Evolutionary conservation across 352 stramenopile species (phyloP).

Genomic region (Phytopythium boreale): DNA sequence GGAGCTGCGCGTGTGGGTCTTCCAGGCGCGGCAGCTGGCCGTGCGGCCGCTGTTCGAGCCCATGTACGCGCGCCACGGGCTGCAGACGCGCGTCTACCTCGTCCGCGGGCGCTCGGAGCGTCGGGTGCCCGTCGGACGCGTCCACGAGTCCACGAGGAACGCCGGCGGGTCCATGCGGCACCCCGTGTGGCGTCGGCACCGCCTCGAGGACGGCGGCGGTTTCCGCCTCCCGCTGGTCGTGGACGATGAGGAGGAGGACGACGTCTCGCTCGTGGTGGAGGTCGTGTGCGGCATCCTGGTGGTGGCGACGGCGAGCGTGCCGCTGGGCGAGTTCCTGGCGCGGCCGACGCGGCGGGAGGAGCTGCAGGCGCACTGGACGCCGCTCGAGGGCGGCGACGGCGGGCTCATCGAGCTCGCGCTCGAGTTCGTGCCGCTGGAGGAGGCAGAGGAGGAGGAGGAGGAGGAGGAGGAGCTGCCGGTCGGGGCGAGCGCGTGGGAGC

Average conservation of each 20-base stretch:
- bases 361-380: slow-evolving; percentile 36
- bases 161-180: slow-evolving; percentile 32
- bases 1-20: slow-evolving; percentile 51
- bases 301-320: slow-evolving; percentile 34
- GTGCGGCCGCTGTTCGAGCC: slow-evolving; percentile 36
- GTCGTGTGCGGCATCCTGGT: slow-evolving; percentile 50
- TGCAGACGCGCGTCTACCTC: slow-evolving; percentile 42
- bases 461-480: slow-evolving; percentile 7
- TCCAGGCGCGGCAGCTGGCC: slow-evolving; percentile 40
- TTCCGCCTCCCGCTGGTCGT: slow-evolving; percentile 26
- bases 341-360: slow-evolving; percentile 15
- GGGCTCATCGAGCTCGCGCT: slow-evolving; percentile 51
- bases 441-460: slow-evolving; percentile 10
- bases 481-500: neutral
- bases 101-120: neutral
- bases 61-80: slow-evolving; percentile 44
- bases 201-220: slow-evolving; percentile 20
- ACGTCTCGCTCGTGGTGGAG: slow-evolving; percentile 48
- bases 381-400: slow-evolving; percentile 31
- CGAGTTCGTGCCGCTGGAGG: slow-evolving; percentile 34
- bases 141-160: slow-evolving; percentile 43
- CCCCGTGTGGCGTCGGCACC: slow-evolving; percentile 33
- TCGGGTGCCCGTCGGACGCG: slow-evolving; percentile 23
- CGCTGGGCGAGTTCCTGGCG: slow-evolving; percentile 19
- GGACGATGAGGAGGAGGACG: slow-evolving; percentile 12